A percentile compares a stretch with the other conserved stretches of the same genome.
These are phyloP conservation scores for Verticillium zaregamsianum DNA, from an alignment of 2,329 filamentous ascomycete species.

Conservation along the genomic window DNA sequence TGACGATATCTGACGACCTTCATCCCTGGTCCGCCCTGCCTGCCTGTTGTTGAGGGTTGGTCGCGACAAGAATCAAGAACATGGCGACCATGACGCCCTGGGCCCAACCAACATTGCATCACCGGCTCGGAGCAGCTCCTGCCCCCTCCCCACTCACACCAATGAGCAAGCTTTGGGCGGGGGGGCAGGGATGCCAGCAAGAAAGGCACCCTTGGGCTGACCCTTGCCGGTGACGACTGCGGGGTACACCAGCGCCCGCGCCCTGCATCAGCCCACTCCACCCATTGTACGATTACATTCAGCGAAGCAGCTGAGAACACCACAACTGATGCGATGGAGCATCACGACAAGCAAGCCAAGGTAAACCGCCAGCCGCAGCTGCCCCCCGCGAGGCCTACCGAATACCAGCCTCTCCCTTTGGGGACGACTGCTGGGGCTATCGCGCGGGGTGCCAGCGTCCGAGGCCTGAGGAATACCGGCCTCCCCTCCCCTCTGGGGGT, in stretches of 20 bases:
- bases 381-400: not conserved
- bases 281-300: not conserved
- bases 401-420: not conserved
- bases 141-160: not conserved
- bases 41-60: too few relatives aligned
- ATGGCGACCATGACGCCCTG: too few relatives aligned
- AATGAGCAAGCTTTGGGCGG: not conserved
- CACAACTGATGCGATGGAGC: not conserved
- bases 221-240: not conserved
- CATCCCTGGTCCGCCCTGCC: too few relatives aligned
- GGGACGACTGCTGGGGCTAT: not conserved
- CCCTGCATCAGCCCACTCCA: not conserved
- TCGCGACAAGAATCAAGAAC: too few relatives aligned
- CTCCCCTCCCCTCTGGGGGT: not conserved
- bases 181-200: not conserved
- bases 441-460: not conserved
- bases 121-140: not conserved
- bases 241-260: not conserved
- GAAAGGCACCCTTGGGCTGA: not conserved
- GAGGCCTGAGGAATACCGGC: not conserved
- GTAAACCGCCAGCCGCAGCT: not conserved
- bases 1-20: not conserved
- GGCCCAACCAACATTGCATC: not conserved
- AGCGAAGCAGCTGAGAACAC: not conserved
- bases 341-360: not conserved